Evolutionary conservation across 306 rosid species (phyloP).

Genomic region (Parietaria judaica): DNA sequence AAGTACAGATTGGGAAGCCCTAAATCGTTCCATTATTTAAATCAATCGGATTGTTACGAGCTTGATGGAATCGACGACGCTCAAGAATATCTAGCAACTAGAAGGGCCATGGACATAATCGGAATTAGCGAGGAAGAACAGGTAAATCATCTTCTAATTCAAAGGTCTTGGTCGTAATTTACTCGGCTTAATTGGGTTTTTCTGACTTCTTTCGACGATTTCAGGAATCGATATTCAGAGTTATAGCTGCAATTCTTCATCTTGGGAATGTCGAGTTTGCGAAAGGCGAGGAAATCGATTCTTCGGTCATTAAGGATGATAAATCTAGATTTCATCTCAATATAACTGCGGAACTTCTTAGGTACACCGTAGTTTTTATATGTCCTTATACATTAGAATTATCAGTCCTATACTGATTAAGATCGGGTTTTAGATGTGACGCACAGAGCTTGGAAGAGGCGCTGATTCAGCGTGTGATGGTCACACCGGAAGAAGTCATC

Average conservation of each 20-base stretch:
- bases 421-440: conserved; percentile 49
- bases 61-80: conserved; percentile 90
- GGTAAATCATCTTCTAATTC: conserved; percentile 37
- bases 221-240: conserved; percentile 94
- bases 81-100: conserved; percentile 86
- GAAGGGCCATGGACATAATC: conserved; percentile 96
- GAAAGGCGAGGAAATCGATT: conserved; percentile 90
- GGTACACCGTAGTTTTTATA: conserved; percentile 25
- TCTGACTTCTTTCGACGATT: conserved; percentile 8
- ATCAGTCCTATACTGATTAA: neutral
- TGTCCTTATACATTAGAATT: neutral
- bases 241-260: conserved; percentile 91
- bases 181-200: neutral
- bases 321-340: conserved; percentile 88
- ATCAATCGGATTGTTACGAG: conserved; percentile 70
- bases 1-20: conserved; percentile 77
- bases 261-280: conserved; percentile 90
- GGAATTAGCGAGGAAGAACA: conserved; percentile 97
- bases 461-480: conserved; percentile 92
- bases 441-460: conserved; percentile 96
- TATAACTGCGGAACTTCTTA: conserved; percentile 78
- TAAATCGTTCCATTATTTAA: conserved; percentile 82
- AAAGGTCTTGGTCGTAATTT: neutral
- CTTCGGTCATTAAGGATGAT: conserved; percentile 88
- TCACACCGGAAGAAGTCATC: conserved; percentile 94